Base-by-base conservation (phyloP, 495 filamentous ascomycete species). In the Penicillium roqueforti region DNA sequence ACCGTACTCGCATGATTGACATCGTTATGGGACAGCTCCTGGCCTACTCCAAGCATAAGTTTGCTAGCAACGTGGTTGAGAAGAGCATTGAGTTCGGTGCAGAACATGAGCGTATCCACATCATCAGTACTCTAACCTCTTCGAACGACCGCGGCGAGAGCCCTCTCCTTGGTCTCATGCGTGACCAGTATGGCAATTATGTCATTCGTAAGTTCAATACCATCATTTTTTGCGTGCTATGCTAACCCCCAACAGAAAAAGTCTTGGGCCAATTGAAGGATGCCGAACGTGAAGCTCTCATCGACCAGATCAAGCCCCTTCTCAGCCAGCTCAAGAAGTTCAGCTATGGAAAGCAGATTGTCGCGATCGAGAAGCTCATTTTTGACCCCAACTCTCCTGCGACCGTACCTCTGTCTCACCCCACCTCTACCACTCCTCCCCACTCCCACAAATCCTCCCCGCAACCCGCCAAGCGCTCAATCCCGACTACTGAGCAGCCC, bases 61-160 rank as follows among this genome's bases (percentile, higher is more conserved):
- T 91, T 63, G 93, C 95, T 4, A 96, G 90, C 59, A 97, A 98
- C 60, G 93, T 98, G 5, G 95, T 98, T 1, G 93, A 98, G 72
- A 95, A 92, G 75, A 93, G 90, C 59, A 89, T 98, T 44, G 75
- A 85, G 50, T 82, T 81, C 57, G 91, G 88, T 10, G 83, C 80
- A 1, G 73, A 80, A 18, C 79, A 86, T 42, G 83, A 95, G 62
- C 83, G 86, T 43, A 79, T 72, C 16, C 77, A 80, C 36, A 95
- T 98, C 59, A 81, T 92, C 52, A 72, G 74, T 19, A 81, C 77
- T 29, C 70, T 96, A 16, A 85, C 81, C 3, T 76, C 77, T 9
- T 53, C 72, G 13, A 79, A 82, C 39, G 78, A 84, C 3, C 80
- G 86, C 20, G 85, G 85, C 9, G 83, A 86, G 47, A 86, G 76